Percentiles rank a stretch among this genome's conserved stretches.
phyloP scores from a whole-genome alignment of 768 basidiomycete species.

The Hebeloma cylindrosporum region DNA sequence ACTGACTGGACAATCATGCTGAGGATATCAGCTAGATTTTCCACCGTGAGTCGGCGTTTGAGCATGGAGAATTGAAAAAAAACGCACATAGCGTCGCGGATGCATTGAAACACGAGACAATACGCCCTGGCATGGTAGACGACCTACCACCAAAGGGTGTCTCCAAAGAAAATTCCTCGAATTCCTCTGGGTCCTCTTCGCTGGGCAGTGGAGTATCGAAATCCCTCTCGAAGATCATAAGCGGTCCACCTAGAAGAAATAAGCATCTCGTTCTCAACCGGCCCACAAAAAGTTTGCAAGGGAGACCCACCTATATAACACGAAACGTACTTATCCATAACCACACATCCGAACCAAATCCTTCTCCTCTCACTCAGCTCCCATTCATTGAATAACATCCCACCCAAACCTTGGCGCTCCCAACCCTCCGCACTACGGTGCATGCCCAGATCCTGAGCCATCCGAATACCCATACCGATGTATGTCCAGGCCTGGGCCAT shows the following conservation, averaged over 20 bases:
- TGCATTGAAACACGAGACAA: constrained; percentile 77
- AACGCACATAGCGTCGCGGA: constrained; percentile 68
- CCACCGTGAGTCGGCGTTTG: constrained; percentile 10
- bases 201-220: constrained; percentile 71
- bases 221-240: constrained; percentile 73
- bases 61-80: background rate
- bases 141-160: constrained; percentile 27
- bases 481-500: constrained; percentile 90
- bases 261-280: constrained; percentile 2
- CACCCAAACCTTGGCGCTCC: constrained; percentile 58
- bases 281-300: constrained; percentile 4
- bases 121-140: constrained; percentile 43
- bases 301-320: constrained; percentile 61
- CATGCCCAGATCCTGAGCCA: constrained; percentile 88
- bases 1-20: constrained; percentile 68
- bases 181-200: constrained; percentile 65
- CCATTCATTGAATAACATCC: constrained; percentile 53
- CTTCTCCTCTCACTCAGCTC: constrained; percentile 71
- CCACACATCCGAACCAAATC: constrained; percentile 77
- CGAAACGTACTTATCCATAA: constrained; percentile 80
- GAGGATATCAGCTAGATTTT: constrained; percentile 58
- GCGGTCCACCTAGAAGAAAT: constrained; percentile 54
- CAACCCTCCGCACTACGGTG: constrained; percentile 81
- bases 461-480: constrained; percentile 86
- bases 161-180: constrained; percentile 48